These are phyloP conservation scores for Phytophthora parvispora DNA, from an alignment of 352 stramenopile genomes.

Conservation along the genomic window DNA sequence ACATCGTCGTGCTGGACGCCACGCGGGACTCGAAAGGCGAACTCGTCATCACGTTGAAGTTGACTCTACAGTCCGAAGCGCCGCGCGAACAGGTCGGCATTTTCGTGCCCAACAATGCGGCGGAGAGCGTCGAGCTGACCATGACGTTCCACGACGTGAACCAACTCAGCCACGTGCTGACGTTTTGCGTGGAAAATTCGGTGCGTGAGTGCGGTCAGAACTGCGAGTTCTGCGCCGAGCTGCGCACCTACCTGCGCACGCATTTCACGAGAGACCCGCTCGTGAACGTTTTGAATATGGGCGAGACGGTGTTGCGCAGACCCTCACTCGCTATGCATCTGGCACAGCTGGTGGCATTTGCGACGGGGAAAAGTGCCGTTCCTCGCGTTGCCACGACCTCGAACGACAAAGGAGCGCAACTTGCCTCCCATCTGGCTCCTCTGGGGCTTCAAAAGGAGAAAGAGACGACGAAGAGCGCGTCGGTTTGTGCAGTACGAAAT, in stretches of 20 bases:
- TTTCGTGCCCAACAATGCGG: conserved; percentile 12
- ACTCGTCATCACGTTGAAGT: conserved; percentile 21
- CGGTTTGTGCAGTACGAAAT: conserved; percentile 9
- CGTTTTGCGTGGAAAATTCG: conserved; percentile 21
- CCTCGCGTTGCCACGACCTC: neutral
- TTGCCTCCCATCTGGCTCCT: conserved; percentile 6
- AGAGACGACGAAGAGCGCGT: neutral
- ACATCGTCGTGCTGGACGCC: conserved; percentile 24
- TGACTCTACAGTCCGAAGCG: conserved; percentile 17
- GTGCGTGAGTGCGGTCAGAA: neutral
- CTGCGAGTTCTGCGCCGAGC: conserved; percentile 18
- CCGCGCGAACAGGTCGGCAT: conserved; percentile 10
- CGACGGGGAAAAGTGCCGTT: neutral
- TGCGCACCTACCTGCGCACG: conserved; percentile 14
- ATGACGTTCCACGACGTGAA: conserved; percentile 27
- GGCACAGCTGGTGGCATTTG: conserved; percentile 13
- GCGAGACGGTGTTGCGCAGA: conserved; percentile 22
- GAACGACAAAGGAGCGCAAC: conserved; percentile 3
- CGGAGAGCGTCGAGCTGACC: neutral
- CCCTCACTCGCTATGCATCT: conserved; percentile 21
- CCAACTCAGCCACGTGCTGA: conserved; percentile 14
- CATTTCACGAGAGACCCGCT: conserved; percentile 21
- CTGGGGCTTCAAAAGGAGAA: neutral
- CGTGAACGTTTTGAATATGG: conserved; percentile 14
- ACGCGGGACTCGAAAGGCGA: conserved; percentile 31